A percentile compares a stretch with the other conserved stretches of the same genome.
phyloP scores from a whole-genome alignment of 768 basidiomycete genomes.

The Trametes elegans region DNA sequence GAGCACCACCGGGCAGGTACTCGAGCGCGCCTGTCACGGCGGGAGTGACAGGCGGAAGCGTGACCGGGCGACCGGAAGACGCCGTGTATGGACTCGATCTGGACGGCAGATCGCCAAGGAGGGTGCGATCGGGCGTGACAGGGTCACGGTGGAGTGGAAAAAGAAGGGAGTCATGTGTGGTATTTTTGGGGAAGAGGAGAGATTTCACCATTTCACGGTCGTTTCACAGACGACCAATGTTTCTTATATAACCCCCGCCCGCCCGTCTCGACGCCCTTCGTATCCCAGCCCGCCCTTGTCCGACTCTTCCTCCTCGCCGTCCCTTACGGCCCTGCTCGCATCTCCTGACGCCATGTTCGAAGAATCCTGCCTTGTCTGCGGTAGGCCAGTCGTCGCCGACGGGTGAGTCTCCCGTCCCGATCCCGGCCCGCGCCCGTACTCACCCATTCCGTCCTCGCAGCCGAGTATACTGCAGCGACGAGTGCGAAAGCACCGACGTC shows the following conservation, averaged over 20 bases:
- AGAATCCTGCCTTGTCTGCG: constrained; percentile 75
- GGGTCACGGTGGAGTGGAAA: constrained; percentile 15
- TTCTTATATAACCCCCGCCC: constrained; percentile 19
- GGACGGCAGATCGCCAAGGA: constrained; percentile 15
- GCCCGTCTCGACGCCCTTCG: background rate
- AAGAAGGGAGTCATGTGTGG: constrained; percentile 13
- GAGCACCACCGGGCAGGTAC: constrained; percentile 10
- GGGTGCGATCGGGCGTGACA: constrained; percentile 15
- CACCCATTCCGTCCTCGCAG: constrained; percentile 34
- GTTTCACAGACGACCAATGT: constrained; percentile 17
- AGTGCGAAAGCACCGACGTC: constrained; percentile 60
- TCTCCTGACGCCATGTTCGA: constrained; percentile 56
- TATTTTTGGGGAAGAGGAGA: constrained; percentile 13
- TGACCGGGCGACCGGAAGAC: constrained; percentile 4
- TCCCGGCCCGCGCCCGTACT: constrained; percentile 12
- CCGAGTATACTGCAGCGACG: constrained; percentile 68
- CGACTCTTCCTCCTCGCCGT: background rate
- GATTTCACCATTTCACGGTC: constrained; percentile 6
- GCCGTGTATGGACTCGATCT: constrained; percentile 9
- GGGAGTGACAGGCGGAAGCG: background rate
- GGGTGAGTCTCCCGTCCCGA: constrained; percentile 44
- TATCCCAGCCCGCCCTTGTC: background rate
- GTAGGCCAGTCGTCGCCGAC: constrained; percentile 60
- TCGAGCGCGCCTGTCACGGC: background rate
- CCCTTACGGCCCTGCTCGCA: background rate